Evolutionary conservation across 805 yeast species (phyloP), one percentile per base, ranked within the genome.

Genomic region (Allodekkera sacchari): DNA sequence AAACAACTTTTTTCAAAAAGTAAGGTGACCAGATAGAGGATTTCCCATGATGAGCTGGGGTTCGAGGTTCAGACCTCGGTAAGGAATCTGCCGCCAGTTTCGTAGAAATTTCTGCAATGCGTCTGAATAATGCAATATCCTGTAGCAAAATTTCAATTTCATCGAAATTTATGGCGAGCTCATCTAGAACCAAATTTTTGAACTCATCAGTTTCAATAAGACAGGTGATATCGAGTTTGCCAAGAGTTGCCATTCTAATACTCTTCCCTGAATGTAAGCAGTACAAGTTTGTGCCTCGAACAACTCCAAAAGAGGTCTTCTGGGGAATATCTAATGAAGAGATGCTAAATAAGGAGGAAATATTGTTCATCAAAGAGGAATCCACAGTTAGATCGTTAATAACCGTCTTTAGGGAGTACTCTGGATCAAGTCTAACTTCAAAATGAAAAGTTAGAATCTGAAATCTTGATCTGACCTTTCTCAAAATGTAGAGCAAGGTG

Each of bases 351-450:
- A n/a, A n/a, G n/a, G n/a, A n/a, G n/a, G n/a, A n/a, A n/a, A n/a
- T n/a, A n/a, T n/a, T n/a, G n/a, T n/a, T 38, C 34, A 17, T 41
- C 19, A 11, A 18, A n/a, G 2, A 42, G 22, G 55, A 46, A 38
- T 52, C 57, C 8, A 50, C 12, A 3, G 47, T 30, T 2, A 45
- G 32, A 35, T 53, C 59, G 29, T 50, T 54, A 8, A 49, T 12
- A 11, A 37, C 19, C 14, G 49, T 21, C 13, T 36, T 29, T 4
- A 33, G 20, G 3, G 31, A 16, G 6, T 50, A 13, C 5, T 34
- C 35, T 2, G 44, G 43, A 6, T 30, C 26, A 7, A 51, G 21
- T 3, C 32, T 22, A 2, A 50, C 7, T 17, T 34, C 33, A 17
- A 47, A n/a, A 12, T 31, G 22, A 8, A 48, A 27, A n/a, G 47